Base-by-base conservation (phyloP, 2,329 filamentous ascomycete genomes). In the Pseudogymnoascus sp. region DNA sequence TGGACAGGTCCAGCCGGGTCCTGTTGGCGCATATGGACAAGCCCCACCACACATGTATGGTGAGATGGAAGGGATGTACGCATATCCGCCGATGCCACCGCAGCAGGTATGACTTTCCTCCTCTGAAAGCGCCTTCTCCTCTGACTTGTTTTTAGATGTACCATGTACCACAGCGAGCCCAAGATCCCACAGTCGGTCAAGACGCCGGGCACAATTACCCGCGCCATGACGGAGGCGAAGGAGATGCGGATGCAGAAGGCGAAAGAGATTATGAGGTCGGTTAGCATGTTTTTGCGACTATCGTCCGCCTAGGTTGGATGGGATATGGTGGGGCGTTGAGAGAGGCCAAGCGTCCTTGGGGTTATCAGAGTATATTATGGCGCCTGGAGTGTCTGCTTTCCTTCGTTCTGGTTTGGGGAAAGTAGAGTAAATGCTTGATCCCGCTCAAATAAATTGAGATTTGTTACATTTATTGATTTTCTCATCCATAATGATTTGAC, bases 41-140 rank as follows among this genome's bases (percentile, higher is more conserved):
- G 84, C 89, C 53, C 88, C 90, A 69, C 75, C 74, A 60, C 80
- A 86, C 67, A 96, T 97, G 83, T 96, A 92, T 72, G 83, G 87
- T 63, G 87, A 89, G 63, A 88, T 93, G 76, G 87, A 91, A 66
- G 86, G 85, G 67, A 96, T 97, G 82, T 97, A 97, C 75, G 84
- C 84, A 40, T 96, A 96, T 74, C 83, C 88, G 12, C 79, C 86
- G 66, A 90, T 96, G 83, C 87, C 89, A 70, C 84, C 89, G 67
- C 91, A 96, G 75, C 90, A 92, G 80, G 90, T 93, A 81, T 74
- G 84, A 60, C 37, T 56, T 34, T 16, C 14, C n/a, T 18, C 18
- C 28, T 37, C 34, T 23, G 36, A 34, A 59, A 40, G 14, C 34
- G 36, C 25, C 7, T 16, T 21, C 44, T 16, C 38, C 61, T 50